Evolutionary conservation across 345 rosid species (phyloP).

Genomic region (Eucalyptus marginata): DNA sequence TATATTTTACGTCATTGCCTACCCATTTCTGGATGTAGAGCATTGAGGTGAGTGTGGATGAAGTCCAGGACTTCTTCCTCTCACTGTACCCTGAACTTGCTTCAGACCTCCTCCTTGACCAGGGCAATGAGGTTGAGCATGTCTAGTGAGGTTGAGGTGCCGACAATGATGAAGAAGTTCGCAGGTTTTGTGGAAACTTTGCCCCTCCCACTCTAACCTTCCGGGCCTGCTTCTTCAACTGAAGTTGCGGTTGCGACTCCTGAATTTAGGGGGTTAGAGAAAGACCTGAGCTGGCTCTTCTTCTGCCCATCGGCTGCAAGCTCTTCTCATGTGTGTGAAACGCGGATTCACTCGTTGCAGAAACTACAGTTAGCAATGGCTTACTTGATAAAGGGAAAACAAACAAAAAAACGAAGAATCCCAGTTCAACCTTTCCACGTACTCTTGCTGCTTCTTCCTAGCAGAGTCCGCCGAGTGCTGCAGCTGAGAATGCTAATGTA

Average conservation of each 20-base stretch:
- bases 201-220: constrained; percentile 21
- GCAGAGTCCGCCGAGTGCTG: constrained; percentile 2
- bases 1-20: background rate
- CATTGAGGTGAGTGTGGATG: background rate
- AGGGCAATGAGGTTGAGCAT: constrained; percentile 19
- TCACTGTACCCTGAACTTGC: background rate
- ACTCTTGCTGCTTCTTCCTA: background rate
- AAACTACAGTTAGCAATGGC: background rate
- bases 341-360: background rate
- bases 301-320: constrained; percentile 8
- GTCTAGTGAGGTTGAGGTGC: constrained; percentile 12
- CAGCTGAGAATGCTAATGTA: constrained; percentile 9
- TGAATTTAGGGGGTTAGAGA: background rate
- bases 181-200: constrained; percentile 16
- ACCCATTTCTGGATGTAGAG: background rate
- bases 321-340: background rate
- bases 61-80: constrained; percentile 13
- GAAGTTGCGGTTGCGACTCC: constrained; percentile 13
- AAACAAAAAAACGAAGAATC: background rate
- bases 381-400: background rate
- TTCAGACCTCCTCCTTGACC: constrained; percentile 14
- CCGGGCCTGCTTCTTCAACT: constrained; percentile 16
- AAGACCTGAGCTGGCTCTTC: constrained; percentile 10
- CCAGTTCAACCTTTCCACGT: background rate
- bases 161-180: constrained; percentile 10